Evolutionary conservation across 441 rosid species (phyloP), one percentile per base, ranked within the genome.

Genomic region (Mallotus repandus): DNA sequence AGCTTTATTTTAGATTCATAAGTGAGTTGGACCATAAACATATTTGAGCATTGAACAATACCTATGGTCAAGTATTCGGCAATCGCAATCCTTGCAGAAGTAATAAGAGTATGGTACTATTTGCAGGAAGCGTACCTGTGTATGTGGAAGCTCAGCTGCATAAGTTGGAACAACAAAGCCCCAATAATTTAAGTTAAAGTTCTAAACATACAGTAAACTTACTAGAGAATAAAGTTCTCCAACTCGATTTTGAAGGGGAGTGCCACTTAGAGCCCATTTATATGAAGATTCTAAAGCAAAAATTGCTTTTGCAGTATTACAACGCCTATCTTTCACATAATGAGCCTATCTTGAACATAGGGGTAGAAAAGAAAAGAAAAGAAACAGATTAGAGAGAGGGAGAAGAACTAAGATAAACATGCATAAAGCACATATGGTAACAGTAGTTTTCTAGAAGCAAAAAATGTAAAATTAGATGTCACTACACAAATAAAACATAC

Each of bases 191-290:
- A 60, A 74, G 46, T 38, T 8, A 66, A 62, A 21, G 43, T 12
- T 69, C 66, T 14, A 55, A 67, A 29, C 61, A 65, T 63, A 77
- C 32, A 25, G 62, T 68, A 59, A 82, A 74, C 86, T 89, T 77
- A 96, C 98, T 81, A 96, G 79, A 71, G 99, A 93, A 84, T 93
- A 96, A 73, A 96, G 94, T 79, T 96, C 99, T 74, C 97, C 99
- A 66, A 96, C 97, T 65, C 98, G 99, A 73, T 96, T 96, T 82
- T 96, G 99, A 75, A 96, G 94, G 77, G 99, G 99, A 67, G 99
- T 96, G 76, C 99, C 99, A 72, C 99, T 96, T 76, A 96, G 70
- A 76, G 99, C 98, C 99, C 99, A 96, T 81, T 87, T 93, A 80
- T 83, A 93, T 16, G 85, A 85, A 79, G 98, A 90, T 58, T 89